Conservation (phyloP, 805 yeast genomes). For the Hanseniaspora lachancei region DNA sequence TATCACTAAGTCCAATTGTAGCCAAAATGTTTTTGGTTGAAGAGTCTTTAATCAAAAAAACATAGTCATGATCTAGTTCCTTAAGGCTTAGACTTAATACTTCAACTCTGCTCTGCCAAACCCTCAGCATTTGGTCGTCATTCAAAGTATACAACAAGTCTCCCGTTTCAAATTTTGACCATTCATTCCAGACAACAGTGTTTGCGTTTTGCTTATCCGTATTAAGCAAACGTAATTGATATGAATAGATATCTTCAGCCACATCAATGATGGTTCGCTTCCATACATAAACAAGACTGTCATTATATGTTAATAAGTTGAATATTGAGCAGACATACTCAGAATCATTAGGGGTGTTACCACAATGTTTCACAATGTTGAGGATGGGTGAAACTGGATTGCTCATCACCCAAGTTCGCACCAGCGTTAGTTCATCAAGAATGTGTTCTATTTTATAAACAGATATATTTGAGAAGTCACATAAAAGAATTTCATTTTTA, state of each 20-base stretch:
- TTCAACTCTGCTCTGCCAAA: background rate
- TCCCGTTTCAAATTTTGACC: background rate
- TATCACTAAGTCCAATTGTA: background rate
- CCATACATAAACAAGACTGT: slow-evolving; percentile 4
- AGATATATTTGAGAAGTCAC: background rate
- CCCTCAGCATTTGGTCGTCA: background rate
- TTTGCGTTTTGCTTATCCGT: background rate
- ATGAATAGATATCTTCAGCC: background rate
- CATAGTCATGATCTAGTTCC: background rate
- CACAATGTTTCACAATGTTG: background rate
- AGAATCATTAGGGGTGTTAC: background rate
- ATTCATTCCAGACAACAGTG: background rate
- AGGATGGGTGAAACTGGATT: background rate
- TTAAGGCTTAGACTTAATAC: background rate
- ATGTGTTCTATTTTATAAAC: background rate
- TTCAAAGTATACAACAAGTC: background rate
- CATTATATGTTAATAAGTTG: background rate
- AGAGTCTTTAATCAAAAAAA: background rate
- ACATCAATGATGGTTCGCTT: slow-evolving; percentile 4
- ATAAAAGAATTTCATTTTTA: background rate
- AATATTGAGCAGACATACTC: background rate
- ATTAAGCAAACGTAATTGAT: background rate
- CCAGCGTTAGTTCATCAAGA: background rate
- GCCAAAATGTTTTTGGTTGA: background rate
- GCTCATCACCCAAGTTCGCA: background rate